phyloP scores from a whole-genome alignment of 768 basidiomycete genomes.

The Leccinum fibrillosum region DNA sequence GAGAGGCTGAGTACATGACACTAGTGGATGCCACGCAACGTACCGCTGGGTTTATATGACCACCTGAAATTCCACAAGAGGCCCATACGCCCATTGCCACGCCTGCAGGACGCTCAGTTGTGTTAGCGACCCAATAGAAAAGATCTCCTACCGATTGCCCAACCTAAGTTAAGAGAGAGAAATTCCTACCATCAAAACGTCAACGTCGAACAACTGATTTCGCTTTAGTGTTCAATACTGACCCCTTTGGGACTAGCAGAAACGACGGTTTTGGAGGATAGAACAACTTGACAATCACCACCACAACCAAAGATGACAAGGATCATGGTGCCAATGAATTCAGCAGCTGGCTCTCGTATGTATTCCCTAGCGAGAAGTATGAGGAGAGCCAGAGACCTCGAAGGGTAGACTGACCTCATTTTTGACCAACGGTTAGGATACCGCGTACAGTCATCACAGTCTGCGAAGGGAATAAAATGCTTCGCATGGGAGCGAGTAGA shows the following conservation, averaged over 20 bases:
- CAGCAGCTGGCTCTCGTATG: constrained; percentile 59
- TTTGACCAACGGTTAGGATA: constrained; percentile 55
- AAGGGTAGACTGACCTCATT: constrained; percentile 40
- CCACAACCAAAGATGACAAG: constrained; percentile 60
- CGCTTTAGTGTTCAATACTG: constrained; percentile 21
- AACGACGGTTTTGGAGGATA: constrained; percentile 46
- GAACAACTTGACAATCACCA: constrained; percentile 52
- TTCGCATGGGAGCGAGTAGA: constrained; percentile 4
- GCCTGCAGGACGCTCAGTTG: constrained; percentile 28
- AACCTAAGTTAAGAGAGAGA: constrained; percentile 28
- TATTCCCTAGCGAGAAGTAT: constrained; percentile 31
- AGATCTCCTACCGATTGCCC: constrained; percentile 29
- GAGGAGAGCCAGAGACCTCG: not conserved
- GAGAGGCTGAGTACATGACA: not conserved
- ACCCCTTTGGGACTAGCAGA: constrained; percentile 54
- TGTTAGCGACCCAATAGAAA: not conserved
- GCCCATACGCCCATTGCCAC: constrained; percentile 69
- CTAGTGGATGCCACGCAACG: constrained; percentile 10
- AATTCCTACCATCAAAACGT: constrained; percentile 15
- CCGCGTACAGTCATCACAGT: constrained; percentile 34
- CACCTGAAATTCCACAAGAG: constrained; percentile 63
- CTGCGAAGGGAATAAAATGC: constrained; percentile 17
- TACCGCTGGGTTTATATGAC: constrained; percentile 74
- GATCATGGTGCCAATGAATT: constrained; percentile 59
- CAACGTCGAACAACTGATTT: not conserved